Conservation (phyloP, 768 basidiomycete species). For the Agaricus subrufescens region DNA sequence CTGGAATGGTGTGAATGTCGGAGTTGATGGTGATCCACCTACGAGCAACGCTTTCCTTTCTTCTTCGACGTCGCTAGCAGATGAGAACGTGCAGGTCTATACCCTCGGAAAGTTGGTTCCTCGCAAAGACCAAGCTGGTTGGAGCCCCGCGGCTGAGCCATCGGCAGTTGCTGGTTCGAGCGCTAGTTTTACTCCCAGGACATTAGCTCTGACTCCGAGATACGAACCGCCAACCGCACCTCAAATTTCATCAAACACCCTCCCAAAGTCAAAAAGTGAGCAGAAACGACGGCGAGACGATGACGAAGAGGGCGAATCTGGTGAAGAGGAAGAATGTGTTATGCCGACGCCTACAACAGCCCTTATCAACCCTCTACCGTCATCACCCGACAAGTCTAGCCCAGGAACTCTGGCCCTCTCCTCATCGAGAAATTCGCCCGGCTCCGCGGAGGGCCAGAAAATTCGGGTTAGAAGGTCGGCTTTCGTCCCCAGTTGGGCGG, state of each 20-base stretch:
- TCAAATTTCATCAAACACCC: too few relatives aligned
- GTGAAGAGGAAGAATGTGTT: slow-evolving; percentile 30
- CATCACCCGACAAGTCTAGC: not conserved
- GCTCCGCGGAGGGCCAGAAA: slow-evolving; percentile 27
- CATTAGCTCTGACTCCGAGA: too few relatives aligned
- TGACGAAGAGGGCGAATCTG: slow-evolving; percentile 10
- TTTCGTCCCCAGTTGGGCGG: slow-evolving; percentile 87
- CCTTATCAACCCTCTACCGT: not conserved
- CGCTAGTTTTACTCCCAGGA: not conserved
- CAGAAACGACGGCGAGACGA: not conserved
- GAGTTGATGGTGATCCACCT: too few relatives aligned
- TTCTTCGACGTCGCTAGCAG: too few relatives aligned
- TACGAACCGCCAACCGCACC: too few relatives aligned
- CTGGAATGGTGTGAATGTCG: too few relatives aligned
- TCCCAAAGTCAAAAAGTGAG: not conserved
- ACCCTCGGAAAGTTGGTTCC: slow-evolving; percentile 78
- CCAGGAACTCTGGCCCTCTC: too few relatives aligned
- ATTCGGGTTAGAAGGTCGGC: slow-evolving; percentile 70
- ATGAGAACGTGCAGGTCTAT: slow-evolving; percentile 70
- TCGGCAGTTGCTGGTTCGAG: not conserved
- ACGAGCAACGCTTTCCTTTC: too few relatives aligned
- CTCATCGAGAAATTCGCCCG: too few relatives aligned
- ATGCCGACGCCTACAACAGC: slow-evolving; percentile 28
- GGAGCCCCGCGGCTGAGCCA: not conserved
- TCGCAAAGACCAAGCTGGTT: slow-evolving; percentile 23